phyloP scores from a whole-genome alignment of 495 filamentous ascomycete species.

The Penicillium macrosclerotiorum region DNA sequence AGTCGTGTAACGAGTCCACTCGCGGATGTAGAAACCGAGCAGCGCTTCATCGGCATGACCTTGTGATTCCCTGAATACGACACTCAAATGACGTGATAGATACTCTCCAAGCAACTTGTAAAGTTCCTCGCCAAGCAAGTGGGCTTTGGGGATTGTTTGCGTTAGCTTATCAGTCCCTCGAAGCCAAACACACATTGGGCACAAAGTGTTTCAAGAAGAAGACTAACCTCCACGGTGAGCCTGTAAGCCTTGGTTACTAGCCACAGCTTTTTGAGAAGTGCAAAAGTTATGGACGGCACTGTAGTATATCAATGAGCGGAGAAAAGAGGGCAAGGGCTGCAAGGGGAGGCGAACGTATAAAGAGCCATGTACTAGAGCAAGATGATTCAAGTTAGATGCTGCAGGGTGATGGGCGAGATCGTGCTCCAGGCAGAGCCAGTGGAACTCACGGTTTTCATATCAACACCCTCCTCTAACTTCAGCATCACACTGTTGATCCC shows the following conservation, averaged over 20 bases:
- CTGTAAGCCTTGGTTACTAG: slow-evolving; percentile 47
- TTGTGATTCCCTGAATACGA: slow-evolving; percentile 65
- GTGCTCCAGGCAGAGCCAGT: background rate
- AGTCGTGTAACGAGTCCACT: slow-evolving; percentile 94
- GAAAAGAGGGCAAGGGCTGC: background rate
- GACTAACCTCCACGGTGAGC: slow-evolving; percentile 77
- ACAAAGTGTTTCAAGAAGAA: background rate
- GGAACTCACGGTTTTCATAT: slow-evolving; percentile 78
- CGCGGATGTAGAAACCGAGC: slow-evolving; percentile 89
- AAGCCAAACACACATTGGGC: background rate
- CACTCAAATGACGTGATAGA: slow-evolving; percentile 69
- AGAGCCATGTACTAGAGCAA: slow-evolving; percentile 84
- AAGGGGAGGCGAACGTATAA: slow-evolving; percentile 62
- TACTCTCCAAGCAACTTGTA: slow-evolving; percentile 89
- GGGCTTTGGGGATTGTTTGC: slow-evolving; percentile 51
- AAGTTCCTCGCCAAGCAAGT: slow-evolving; percentile 92
- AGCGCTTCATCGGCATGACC: slow-evolving; percentile 85
- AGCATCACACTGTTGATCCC: slow-evolving; percentile 92
- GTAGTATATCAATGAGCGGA: slow-evolving; percentile 22
- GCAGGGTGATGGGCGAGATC: background rate
- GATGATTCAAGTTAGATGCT: slow-evolving; percentile 11
- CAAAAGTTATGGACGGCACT: slow-evolving; percentile 99
- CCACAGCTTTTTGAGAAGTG: slow-evolving; percentile 90
- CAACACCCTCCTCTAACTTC: slow-evolving; percentile 84
- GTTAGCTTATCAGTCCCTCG: slow-evolving; percentile 8